phyloP scores from a whole-genome alignment of 352 stramenopile species.

The Phytopythium mirpurense region DNA sequence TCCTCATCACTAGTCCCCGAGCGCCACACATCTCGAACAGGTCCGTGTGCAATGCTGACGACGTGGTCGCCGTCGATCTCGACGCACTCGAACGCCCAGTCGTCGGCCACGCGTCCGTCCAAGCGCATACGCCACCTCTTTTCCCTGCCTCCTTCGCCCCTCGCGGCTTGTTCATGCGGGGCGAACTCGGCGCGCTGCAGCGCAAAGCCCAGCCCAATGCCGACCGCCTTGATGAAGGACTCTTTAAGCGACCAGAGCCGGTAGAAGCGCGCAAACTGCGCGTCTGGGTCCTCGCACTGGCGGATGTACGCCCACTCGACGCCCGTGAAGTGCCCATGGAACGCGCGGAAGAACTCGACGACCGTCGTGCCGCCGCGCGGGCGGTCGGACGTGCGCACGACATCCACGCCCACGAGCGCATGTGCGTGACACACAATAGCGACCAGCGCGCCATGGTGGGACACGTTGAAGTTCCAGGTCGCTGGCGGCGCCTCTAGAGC shows the following conservation, averaged over 20 bases:
- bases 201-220: conserved; percentile 58
- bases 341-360: conserved; percentile 56
- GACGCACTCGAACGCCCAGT: conserved; percentile 42
- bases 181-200: conserved; percentile 52
- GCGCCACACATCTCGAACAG: conserved; percentile 34
- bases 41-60: conserved; percentile 42
- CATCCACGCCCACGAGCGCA: conserved; percentile 60
- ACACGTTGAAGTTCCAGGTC: conserved; percentile 81
- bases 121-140: conserved; percentile 31
- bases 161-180: no score
- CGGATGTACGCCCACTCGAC: conserved; percentile 60
- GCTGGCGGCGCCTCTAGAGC: neutral
- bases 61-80: conserved; percentile 31
- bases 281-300: conserved; percentile 9
- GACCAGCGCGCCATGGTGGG: conserved; percentile 64
- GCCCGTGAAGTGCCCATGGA: conserved; percentile 46
- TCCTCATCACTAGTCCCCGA: conserved; percentile 8
- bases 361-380: conserved; percentile 18
- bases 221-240: conserved; percentile 69
- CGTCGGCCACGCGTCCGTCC: conserved; percentile 26
- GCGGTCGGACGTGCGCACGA: conserved; percentile 53
- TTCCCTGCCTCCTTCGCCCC: conserved; percentile 4
- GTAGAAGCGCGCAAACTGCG: conserved; percentile 48
- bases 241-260: conserved; percentile 76
- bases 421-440: conserved; percentile 44